These are phyloP conservation scores for Trichoderma afroharzianum DNA, from an alignment of 2,329 filamentous ascomycete species.

Conservation along the genomic window DNA sequence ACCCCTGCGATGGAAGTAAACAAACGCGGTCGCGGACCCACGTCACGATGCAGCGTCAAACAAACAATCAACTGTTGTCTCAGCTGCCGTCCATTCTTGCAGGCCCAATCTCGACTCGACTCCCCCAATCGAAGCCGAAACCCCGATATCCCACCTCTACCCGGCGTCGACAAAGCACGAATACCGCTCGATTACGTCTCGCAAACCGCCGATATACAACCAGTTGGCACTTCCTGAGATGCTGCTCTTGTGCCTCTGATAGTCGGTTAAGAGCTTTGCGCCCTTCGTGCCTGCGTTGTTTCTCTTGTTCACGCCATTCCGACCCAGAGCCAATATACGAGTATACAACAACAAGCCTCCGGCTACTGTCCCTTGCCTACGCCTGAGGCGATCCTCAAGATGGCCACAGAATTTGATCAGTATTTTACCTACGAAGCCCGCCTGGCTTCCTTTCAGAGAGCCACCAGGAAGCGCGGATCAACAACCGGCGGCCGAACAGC, in stretches of 20 bases:
- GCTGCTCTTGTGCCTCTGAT: neutral
- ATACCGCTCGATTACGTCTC: neutral
- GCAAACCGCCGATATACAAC: neutral
- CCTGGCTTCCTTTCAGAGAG: conserved; percentile 71
- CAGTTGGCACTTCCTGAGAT: conserved; percentile 12
- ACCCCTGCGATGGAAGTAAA: conserved; percentile 28
- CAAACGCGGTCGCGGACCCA: conserved; percentile 28
- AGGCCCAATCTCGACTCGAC: neutral
- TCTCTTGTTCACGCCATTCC: neutral
- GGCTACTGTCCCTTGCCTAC: neutral
- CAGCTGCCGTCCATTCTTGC: neutral
- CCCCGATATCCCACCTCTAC: neutral
- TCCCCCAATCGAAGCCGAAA: neutral
- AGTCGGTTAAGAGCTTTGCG: neutral
- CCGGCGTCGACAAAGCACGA: neutral
- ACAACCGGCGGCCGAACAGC: conserved; percentile 48
- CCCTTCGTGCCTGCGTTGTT: conserved; percentile 7
- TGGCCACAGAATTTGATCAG: conserved; percentile 28
- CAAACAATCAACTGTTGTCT: neutral
- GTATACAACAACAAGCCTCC: neutral
- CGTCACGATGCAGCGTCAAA: conserved; percentile 2
- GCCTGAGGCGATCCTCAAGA: conserved; percentile 11
- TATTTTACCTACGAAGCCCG: conserved; percentile 70
- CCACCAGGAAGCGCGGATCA: conserved; percentile 67
- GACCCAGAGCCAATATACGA: neutral